Percentiles rank a stretch among this genome's conserved stretches.
Evolutionary conservation across 2,329 filamentous ascomycete species (phyloP).

Genomic region (Exophiala sp.): DNA sequence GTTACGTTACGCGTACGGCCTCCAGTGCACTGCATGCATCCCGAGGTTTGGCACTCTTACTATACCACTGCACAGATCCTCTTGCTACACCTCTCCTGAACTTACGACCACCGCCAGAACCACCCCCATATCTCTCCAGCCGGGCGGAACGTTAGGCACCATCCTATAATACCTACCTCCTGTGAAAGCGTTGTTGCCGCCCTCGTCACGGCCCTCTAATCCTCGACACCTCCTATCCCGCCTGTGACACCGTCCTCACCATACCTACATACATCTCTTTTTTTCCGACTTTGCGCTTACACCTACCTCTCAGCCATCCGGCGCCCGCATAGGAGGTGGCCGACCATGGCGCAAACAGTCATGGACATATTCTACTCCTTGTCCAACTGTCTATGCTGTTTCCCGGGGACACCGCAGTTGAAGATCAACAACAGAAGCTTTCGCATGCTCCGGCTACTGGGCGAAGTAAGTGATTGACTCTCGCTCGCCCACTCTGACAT

Average conservation of each 20-base stretch:
- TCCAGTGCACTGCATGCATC: not conserved
- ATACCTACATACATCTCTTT: no score
- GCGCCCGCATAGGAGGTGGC: not conserved
- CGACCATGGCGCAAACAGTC: constrained; percentile 70
- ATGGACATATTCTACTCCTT: constrained; percentile 86
- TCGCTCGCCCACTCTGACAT: no score
- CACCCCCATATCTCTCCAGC: not conserved
- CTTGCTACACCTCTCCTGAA: not conserved
- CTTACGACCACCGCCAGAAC: not conserved
- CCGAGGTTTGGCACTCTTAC: not conserved
- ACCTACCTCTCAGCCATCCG: not conserved
- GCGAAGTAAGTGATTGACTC: constrained; percentile 66
- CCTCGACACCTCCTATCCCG: no score
- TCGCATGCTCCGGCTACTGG: constrained; percentile 88
- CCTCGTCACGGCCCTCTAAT: no score
- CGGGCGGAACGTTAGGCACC: no score
- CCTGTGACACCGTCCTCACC: no score
- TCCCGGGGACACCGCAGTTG: constrained; percentile 85
- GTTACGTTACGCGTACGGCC: not conserved
- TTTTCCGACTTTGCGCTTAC: not conserved
- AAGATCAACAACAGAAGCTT: constrained; percentile 94
- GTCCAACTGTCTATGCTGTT: constrained; percentile 92
- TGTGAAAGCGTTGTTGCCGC: no score
- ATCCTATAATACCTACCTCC: no score
- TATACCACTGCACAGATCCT: not conserved